These are phyloP conservation scores for Cynara cardunculus DNA, from an alignment of 129 eudicot species.

Conservation along the genomic window DNA sequence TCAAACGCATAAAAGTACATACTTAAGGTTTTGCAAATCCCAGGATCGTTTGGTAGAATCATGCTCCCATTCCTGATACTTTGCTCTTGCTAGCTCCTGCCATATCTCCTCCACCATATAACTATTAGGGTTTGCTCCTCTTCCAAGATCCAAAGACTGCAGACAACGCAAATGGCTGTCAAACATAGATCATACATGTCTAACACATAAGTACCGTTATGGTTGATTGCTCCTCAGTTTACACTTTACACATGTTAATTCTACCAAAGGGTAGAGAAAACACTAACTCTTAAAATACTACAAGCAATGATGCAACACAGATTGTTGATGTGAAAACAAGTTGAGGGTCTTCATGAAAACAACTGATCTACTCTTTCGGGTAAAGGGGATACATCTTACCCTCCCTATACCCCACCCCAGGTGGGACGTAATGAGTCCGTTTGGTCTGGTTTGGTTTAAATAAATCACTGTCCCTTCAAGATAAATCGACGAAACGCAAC, in stretches of 20 bases:
- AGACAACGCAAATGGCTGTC: not conserved
- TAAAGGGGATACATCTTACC: not conserved
- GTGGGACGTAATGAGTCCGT: not conserved
- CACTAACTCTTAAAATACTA: not conserved
- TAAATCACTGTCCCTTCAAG: not conserved
- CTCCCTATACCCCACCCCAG: not conserved
- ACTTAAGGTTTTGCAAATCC: slow-evolving; percentile 82
- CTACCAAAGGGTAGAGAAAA: not conserved
- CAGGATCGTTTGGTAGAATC: slow-evolving; percentile 63
- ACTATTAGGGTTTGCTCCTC: slow-evolving; percentile 64
- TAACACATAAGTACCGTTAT: not conserved
- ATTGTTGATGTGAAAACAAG: not conserved
- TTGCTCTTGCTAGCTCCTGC: slow-evolving; percentile 88
- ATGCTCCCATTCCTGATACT: slow-evolving; percentile 73
- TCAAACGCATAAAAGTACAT: slow-evolving; percentile 4
- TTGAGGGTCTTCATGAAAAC: not conserved
- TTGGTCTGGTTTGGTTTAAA: not conserved
- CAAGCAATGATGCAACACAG: not conserved
- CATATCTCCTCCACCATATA: slow-evolving; percentile 89
- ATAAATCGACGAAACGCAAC: not conserved
- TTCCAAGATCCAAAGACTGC: slow-evolving; percentile 89
- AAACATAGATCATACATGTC: not conserved
- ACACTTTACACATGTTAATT: too few species aligned
- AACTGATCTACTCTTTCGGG: not conserved
- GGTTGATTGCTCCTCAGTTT: not conserved